These are phyloP conservation scores for Xylaria telfairii DNA, from an alignment of 495 filamentous ascomycete species.

Conservation along the genomic window DNA sequence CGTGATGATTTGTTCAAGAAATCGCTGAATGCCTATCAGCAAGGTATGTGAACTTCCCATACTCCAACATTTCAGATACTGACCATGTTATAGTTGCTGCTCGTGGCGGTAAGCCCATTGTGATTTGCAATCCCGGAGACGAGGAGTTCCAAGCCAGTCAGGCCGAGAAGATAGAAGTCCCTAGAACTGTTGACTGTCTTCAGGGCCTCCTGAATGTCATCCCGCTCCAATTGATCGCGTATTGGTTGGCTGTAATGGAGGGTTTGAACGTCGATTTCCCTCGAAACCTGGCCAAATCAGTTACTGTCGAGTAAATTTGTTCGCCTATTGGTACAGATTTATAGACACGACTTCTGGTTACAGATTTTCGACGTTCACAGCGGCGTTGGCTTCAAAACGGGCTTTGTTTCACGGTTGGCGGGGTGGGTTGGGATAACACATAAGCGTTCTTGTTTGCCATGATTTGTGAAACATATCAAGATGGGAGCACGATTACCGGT, in stretches of 20 bases:
- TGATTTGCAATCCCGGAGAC: constrained; percentile 94
- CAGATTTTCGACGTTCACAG: constrained; percentile 29
- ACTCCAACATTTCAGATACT: background rate
- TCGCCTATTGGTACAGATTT: constrained; percentile 23
- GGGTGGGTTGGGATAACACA: constrained; percentile 34
- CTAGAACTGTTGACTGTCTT: constrained; percentile 91
- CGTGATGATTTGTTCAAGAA: constrained; percentile 95
- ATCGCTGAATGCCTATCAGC: constrained; percentile 97
- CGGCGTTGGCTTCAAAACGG: constrained; percentile 35
- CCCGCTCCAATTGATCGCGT: constrained; percentile 94
- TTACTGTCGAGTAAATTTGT: constrained; percentile 86
- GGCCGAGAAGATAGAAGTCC: constrained; percentile 96
- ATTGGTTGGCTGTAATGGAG: constrained; percentile 96
- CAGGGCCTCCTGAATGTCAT: constrained; percentile 98
- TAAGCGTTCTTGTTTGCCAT: constrained; percentile 31
- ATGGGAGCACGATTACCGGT: constrained; percentile 23
- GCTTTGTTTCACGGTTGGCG: constrained; percentile 33
- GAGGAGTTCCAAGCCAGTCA: constrained; percentile 84
- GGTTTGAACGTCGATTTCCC: constrained; percentile 98
- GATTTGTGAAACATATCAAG: constrained; percentile 30
- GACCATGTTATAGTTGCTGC: constrained; percentile 72
- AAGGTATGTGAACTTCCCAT: constrained; percentile 65
- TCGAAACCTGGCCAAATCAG: constrained; percentile 96
- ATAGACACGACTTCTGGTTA: constrained; percentile 16
- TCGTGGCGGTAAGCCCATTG: constrained; percentile 91